Evolutionary conservation across 352 stramenopile species (phyloP).

Genomic region (Phytopythium ostracodes): DNA sequence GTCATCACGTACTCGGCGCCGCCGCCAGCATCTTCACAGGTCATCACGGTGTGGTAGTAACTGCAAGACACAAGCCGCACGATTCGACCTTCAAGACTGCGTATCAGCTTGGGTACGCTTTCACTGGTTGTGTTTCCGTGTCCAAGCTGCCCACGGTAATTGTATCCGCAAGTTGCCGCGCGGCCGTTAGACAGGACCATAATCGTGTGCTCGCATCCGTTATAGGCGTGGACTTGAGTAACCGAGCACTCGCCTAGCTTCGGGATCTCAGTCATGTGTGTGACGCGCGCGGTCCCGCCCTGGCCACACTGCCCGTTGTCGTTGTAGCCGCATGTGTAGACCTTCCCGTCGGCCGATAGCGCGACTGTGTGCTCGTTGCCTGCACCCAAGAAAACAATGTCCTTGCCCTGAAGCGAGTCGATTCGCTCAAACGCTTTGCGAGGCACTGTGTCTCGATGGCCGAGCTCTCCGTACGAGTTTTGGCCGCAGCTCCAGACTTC

Average conservation of each 20-base stretch:
- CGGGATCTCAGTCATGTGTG: slow-evolving; percentile 63
- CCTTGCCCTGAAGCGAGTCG: slow-evolving; percentile 66
- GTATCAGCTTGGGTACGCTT: slow-evolving; percentile 73
- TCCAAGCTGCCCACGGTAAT: slow-evolving; percentile 91
- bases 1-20: slow-evolving; percentile 60
- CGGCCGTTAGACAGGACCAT: slow-evolving; percentile 74
- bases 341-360: slow-evolving; percentile 63
- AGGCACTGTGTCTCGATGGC: slow-evolving; percentile 84
- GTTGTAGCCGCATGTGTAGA: slow-evolving; percentile 92
- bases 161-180: slow-evolving; percentile 89
- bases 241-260: slow-evolving; percentile 51
- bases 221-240: slow-evolving; percentile 88
- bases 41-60: slow-evolving; percentile 91
- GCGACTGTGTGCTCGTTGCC: slow-evolving; percentile 93
- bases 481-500: slow-evolving; percentile 94
- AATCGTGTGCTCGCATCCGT: slow-evolving; percentile 92
- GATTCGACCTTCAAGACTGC: slow-evolving; percentile 54
- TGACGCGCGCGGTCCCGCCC: slow-evolving; percentile 76
- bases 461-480: slow-evolving; percentile 93
- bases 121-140: slow-evolving; percentile 88
- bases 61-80: slow-evolving; percentile 88
- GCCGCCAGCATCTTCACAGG: slow-evolving; percentile 37
- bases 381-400: slow-evolving; percentile 78
- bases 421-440: slow-evolving; percentile 83
- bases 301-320: slow-evolving; percentile 93